Percentiles rank a stretch among this genome's conserved stretches.
These are phyloP conservation scores for Oxyria digyna DNA, from an alignment of 148 eudicot genomes.

Conservation along the genomic window DNA sequence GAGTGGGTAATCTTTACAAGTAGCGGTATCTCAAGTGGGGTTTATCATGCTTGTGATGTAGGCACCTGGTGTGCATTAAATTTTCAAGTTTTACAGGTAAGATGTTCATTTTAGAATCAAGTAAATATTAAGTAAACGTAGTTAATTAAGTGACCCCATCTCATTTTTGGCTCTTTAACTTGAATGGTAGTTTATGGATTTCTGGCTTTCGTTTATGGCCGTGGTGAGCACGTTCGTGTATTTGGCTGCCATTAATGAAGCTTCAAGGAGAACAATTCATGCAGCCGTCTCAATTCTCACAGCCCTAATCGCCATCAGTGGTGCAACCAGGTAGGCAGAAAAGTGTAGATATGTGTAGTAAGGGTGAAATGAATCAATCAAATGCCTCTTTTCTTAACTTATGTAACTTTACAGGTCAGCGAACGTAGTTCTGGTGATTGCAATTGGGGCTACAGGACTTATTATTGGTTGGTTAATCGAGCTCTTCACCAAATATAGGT, in stretches of 20 bases:
- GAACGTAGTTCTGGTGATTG: conserved; percentile 56
- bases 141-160: too few relatives aligned
- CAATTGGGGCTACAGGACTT: conserved; percentile 52
- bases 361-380: background rate
- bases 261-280: conserved; percentile 67
- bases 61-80: conserved; percentile 77
- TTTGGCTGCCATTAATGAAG: conserved; percentile 63
- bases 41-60: conserved; percentile 94
- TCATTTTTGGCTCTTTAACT: background rate
- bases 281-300: conserved; percentile 75
- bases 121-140: background rate
- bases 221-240: conserved; percentile 89
- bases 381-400: conserved; percentile 7
- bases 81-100: conserved; percentile 69
- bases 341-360: background rate
- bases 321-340: conserved; percentile 60
- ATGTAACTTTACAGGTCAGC: conserved; percentile 42
- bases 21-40: conserved; percentile 81
- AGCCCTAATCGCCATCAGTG: conserved; percentile 67
- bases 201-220: conserved; percentile 98
- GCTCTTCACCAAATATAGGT: conserved; percentile 37
- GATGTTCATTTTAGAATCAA: background rate
- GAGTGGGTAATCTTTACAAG: conserved; percentile 80
- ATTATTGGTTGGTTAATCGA: conserved; percentile 78
- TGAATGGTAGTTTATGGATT: conserved; percentile 64